Conservation (phyloP, 768 basidiomycete genomes). For the Chalciporus pseudorubinellus region DNA sequence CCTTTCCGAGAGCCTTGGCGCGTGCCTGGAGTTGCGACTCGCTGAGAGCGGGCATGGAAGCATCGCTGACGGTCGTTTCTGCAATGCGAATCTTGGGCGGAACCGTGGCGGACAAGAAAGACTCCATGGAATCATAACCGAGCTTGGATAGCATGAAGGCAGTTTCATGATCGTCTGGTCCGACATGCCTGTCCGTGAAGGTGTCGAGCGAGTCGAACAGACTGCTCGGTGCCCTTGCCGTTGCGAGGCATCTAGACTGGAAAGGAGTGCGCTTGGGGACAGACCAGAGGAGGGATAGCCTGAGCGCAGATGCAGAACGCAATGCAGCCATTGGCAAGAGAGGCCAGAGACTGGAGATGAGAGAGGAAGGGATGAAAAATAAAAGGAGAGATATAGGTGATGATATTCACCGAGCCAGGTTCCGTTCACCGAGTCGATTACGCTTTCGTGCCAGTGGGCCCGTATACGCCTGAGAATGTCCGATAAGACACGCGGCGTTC, state of each 20-base stretch:
- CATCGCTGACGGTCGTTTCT: constrained; percentile 55
- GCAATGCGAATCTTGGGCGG: constrained; percentile 78
- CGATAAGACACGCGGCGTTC: constrained; percentile 1
- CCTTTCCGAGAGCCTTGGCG: constrained; percentile 71
- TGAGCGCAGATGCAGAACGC: constrained; percentile 26
- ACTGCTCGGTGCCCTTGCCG: constrained; percentile 55
- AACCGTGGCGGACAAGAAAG: constrained; percentile 80
- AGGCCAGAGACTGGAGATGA: constrained; percentile 19
- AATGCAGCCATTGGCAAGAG: constrained; percentile 28
- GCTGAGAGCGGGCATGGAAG: constrained; percentile 71
- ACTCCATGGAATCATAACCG: constrained; percentile 86
- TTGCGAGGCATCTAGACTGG: constrained; percentile 49
- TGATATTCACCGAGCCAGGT: constrained; percentile 40
- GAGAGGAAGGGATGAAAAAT: constrained; percentile 14
- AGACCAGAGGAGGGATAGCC: constrained; percentile 15
- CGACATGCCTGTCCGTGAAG: constrained; percentile 89
- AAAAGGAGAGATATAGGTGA: constrained; percentile 21
- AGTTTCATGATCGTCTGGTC: constrained; percentile 82
- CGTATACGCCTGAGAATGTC: constrained; percentile 11
- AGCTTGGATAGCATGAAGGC: constrained; percentile 77
- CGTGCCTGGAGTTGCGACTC: constrained; percentile 80
- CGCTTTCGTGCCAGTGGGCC: constrained; percentile 18
- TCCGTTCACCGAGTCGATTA: constrained; percentile 38
- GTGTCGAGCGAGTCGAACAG: constrained; percentile 87
- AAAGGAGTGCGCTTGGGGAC: constrained; percentile 19